Conservation (phyloP, 2,329 filamentous ascomycete genomes). For the Fusarium guadeloupense region DNA sequence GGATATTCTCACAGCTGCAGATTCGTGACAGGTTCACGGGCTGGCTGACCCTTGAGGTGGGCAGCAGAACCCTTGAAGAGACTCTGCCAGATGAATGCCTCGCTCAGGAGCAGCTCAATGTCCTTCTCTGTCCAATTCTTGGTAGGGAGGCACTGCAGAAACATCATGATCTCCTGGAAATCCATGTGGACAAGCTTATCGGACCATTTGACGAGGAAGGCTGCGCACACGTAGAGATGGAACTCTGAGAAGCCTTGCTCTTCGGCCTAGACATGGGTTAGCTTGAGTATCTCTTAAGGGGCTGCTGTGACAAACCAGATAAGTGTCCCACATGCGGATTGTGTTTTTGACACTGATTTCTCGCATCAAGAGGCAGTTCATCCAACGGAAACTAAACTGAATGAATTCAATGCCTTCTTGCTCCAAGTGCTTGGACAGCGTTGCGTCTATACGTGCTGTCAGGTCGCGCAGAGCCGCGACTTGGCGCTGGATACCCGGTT, state of each 20-base stretch:
- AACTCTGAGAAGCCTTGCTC: slow-evolving; percentile 99
- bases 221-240: slow-evolving; percentile 97
- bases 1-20: slow-evolving; percentile 46
- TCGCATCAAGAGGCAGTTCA: slow-evolving; percentile 98
- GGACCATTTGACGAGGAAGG: slow-evolving; percentile 98
- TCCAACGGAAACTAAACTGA: slow-evolving; percentile 99
- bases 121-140: slow-evolving; percentile 97
- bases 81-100: slow-evolving; percentile 99
- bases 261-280: slow-evolving; percentile 74
- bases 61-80: slow-evolving; percentile 94
- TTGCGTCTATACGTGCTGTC: slow-evolving; percentile 86
- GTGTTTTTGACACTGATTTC: slow-evolving; percentile 97
- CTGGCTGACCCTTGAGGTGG: slow-evolving; percentile 72
- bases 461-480: slow-evolving; percentile 89
- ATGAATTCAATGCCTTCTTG: slow-evolving; percentile 96
- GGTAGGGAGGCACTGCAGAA: slow-evolving; percentile 92
- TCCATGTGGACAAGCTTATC: slow-evolving; percentile 96
- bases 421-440: slow-evolving; percentile 87
- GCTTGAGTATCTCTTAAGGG: background rate
- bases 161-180: slow-evolving; percentile 99
- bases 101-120: slow-evolving; percentile 92
- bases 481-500: slow-evolving; percentile 95
- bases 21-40: slow-evolving; percentile 49
- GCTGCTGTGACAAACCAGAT: slow-evolving; percentile 74
- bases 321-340: slow-evolving; percentile 99